These are phyloP conservation scores for Parietaria judaica DNA, from an alignment of 306 rosid genomes.

Conservation along the genomic window DNA sequence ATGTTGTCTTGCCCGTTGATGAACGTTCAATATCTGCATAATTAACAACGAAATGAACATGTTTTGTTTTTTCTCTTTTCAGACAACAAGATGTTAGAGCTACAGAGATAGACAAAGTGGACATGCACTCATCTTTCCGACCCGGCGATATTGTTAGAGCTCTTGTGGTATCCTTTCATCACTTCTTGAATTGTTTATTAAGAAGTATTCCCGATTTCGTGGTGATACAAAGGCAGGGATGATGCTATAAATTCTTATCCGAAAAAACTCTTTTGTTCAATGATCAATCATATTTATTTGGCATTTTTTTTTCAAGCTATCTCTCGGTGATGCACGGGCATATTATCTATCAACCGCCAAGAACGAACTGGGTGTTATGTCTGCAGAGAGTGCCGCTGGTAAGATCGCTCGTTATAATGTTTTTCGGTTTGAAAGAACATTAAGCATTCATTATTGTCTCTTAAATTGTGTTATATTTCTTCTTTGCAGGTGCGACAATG, in stretches of 20 bases:
- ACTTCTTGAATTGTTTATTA: not conserved
- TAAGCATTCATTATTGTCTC: not conserved
- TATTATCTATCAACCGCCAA: slow-evolving; percentile 81
- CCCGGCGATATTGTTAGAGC: slow-evolving; percentile 81
- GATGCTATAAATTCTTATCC: too few relatives aligned
- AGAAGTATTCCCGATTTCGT: not conserved
- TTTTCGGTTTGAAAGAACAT: not conserved
- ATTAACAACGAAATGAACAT: too few relatives aligned
- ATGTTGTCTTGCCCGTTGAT: not conserved
- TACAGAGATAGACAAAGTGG: slow-evolving; percentile 93
- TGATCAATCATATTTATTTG: too few relatives aligned
- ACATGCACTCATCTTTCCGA: slow-evolving; percentile 64
- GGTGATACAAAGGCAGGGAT: not conserved
- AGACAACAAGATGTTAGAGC: slow-evolving; percentile 97
- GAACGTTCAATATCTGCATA: not conserved
- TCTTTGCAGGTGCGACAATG: slow-evolving; percentile 59
- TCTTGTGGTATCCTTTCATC: slow-evolving; percentile 57
- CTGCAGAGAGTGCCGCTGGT: slow-evolving; percentile 88
- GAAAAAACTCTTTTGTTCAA: not conserved
- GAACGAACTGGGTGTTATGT: slow-evolving; percentile 86
- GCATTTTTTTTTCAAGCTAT: slow-evolving; percentile 33
- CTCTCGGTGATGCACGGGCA: slow-evolving; percentile 92
- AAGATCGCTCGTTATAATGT: slow-evolving; percentile 10
- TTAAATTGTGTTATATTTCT: not conserved
- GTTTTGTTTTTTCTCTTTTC: slow-evolving; percentile 20